phyloP scores from a whole-genome alignment of 2,329 filamentous ascomycete genomes.

The Stagonosporopsis cucurbitacearum region DNA sequence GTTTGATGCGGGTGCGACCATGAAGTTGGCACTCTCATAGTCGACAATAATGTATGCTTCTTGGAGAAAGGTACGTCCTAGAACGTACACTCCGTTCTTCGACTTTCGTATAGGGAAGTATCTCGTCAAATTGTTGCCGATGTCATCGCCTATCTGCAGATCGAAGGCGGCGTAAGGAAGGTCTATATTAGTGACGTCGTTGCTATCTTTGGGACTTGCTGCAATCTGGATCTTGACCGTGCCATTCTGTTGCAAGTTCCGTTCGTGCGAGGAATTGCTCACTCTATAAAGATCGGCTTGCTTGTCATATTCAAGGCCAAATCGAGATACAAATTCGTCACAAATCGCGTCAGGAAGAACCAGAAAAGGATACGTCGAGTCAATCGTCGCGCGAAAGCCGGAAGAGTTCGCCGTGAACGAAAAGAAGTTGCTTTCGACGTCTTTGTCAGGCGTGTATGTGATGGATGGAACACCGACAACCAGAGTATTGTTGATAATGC shows the following conservation, averaged over 20 bases:
- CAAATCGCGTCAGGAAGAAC: slow-evolving; percentile 45
- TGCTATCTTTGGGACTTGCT: slow-evolving; percentile 1
- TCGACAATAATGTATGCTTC: slow-evolving; percentile 49
- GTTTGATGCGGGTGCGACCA: slow-evolving; percentile 35
- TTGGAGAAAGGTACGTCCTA: slow-evolving; percentile 48
- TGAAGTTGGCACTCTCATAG: slow-evolving; percentile 46
- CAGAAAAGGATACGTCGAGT: slow-evolving; percentile 49
- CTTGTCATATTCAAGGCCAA: slow-evolving; percentile 46
- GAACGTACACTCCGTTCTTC: slow-evolving; percentile 27
- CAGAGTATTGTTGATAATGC: neutral
- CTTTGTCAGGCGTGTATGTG: slow-evolving; percentile 26
- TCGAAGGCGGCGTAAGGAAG: slow-evolving; percentile 43
- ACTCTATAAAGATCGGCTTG: slow-evolving; percentile 44
- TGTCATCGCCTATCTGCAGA: slow-evolving; percentile 18
- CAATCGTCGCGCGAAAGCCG: slow-evolving; percentile 31
- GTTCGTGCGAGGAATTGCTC: slow-evolving; percentile 30
- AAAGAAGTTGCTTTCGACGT: neutral
- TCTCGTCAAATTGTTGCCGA: slow-evolving; percentile 19
- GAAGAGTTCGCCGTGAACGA: neutral
- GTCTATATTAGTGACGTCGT: slow-evolving; percentile 27
- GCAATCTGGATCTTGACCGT: slow-evolving; percentile 36
- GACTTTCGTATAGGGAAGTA: slow-evolving; percentile 46
- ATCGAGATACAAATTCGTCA: slow-evolving; percentile 44
- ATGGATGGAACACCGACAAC: slow-evolving; percentile 31
- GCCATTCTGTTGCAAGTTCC: slow-evolving; percentile 35